A percentile compares a stretch with the other conserved stretches of the same genome.
Conservation (phyloP, 2,329 filamentous ascomycete species). For the Phialophora macrospora region DNA sequence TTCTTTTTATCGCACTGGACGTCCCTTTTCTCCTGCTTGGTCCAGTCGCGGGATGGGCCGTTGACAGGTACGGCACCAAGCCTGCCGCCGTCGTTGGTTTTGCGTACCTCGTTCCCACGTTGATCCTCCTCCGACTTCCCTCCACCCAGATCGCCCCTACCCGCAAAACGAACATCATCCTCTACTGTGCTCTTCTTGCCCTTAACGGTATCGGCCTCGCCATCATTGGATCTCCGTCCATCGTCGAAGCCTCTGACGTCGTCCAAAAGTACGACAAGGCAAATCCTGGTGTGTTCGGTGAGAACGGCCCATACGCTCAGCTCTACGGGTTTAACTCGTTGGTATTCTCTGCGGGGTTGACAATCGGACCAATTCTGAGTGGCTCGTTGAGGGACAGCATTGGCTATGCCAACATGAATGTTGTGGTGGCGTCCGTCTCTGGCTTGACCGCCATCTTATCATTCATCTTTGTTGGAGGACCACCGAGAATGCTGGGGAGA, state of each 20-base stretch:
- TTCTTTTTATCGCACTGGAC: conserved; percentile 49
- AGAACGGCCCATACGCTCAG: conserved; percentile 66
- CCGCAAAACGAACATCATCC: conserved; percentile 43
- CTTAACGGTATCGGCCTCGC: conserved; percentile 60
- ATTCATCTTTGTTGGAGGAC: conserved; percentile 36
- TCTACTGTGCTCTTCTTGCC: conserved; percentile 54
- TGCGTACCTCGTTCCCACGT: conserved; percentile 35
- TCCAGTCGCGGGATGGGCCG: conserved; percentile 44
- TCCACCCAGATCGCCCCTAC: conserved; percentile 42
- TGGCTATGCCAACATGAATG: conserved; percentile 39
- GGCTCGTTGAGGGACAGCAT: conserved; percentile 33
- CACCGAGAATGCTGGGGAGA: conserved; percentile 21
- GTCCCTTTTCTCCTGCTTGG: conserved; percentile 41
- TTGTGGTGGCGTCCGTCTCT: conserved; percentile 33
- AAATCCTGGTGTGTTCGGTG: conserved; percentile 61
- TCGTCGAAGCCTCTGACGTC: conserved; percentile 63
- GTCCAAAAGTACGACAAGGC: conserved; percentile 61
- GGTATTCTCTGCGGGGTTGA: conserved; percentile 64
- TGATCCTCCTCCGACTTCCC: conserved; percentile 39
- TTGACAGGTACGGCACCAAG: conserved; percentile 51
- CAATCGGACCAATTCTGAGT: conserved; percentile 59
- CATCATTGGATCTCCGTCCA: conserved; percentile 58
- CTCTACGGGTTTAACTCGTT: conserved; percentile 69
- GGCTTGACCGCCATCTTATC: conserved; percentile 35
- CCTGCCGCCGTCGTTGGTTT: conserved; percentile 41